Conservation (phyloP, 1,284 basidiomycete species). For the Sporisorium exsertum region DNA sequence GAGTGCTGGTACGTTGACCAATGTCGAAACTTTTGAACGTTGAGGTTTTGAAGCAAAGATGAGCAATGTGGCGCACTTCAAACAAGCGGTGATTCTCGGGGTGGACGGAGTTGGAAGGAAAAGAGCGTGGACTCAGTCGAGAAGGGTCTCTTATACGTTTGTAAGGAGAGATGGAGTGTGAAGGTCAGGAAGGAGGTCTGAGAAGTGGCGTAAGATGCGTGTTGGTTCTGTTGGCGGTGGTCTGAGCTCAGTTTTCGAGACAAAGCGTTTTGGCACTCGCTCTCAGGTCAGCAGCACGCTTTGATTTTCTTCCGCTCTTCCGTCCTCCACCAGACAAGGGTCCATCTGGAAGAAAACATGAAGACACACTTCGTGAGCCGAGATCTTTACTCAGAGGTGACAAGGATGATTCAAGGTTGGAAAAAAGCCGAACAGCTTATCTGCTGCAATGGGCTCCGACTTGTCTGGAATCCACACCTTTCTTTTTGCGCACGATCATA, state of each 20-base stretch:
- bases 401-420: neutral
- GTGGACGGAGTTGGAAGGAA: neutral
- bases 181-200: neutral
- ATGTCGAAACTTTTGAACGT: neutral
- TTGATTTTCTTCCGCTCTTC: neutral
- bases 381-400: no score
- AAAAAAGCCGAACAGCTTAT: slow-evolving; percentile 6
- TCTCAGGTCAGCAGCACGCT: neutral
- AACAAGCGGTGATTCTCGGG: neutral
- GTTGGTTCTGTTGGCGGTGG: slow-evolving; percentile 8
- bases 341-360: neutral
- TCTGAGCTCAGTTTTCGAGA: slow-evolving; percentile 30
- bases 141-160: neutral
- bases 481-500: neutral
- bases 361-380: no score
- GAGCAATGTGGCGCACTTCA: neutral
- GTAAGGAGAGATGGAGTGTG: neutral
- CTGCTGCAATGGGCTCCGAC: neutral
- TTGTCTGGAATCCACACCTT: neutral
- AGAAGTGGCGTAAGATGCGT: neutral
- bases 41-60: neutral
- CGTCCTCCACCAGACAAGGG: neutral
- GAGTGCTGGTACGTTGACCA: neutral
- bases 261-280: slow-evolving; percentile 8
- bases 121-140: neutral